Conservation (phyloP, 1,284 basidiomycete species). For the Phaffia rhodozyma region DNA sequence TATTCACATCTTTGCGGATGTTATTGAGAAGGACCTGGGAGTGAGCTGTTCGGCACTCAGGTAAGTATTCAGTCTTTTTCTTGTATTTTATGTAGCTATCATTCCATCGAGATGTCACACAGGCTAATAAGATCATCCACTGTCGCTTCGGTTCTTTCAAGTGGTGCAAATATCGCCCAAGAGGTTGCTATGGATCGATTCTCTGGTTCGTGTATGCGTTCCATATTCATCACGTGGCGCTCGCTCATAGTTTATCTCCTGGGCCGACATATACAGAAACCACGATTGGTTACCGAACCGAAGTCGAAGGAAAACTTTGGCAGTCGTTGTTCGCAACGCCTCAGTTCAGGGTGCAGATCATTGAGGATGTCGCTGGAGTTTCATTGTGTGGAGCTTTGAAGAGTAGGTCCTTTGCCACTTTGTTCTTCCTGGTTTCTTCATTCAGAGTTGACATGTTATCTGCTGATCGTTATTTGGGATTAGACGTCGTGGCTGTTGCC, state of each 20-base stretch:
- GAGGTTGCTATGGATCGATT: constrained; percentile 43
- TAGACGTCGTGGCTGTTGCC: background rate
- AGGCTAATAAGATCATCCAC: too few species aligned
- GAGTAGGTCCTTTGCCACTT: constrained; percentile 24
- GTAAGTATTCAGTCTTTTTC: background rate
- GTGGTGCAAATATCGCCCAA: constrained; percentile 49
- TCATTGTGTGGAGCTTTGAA: constrained; percentile 47
- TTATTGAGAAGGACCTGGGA: constrained; percentile 43
- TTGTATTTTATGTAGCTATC: background rate
- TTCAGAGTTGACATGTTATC: background rate
- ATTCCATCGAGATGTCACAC: too few species aligned
- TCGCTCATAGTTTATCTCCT: constrained; percentile 24
- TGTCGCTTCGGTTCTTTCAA: constrained; percentile 15
- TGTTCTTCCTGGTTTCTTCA: background rate
- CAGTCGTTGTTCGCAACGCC: constrained; percentile 40
- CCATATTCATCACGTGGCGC: constrained; percentile 30
- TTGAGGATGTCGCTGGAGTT: constrained; percentile 46
- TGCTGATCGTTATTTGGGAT: background rate
- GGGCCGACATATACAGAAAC: constrained; percentile 39
- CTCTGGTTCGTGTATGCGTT: constrained; percentile 37
- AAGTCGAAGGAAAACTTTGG: constrained; percentile 38
- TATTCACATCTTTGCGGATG: constrained; percentile 47
- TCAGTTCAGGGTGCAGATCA: constrained; percentile 43
- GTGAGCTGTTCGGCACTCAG: constrained; percentile 43
- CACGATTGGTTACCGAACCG: constrained; percentile 43